A percentile compares a stretch with the other conserved stretches of the same genome.
Evolutionary conservation across 805 yeast genomes (phyloP).

Genomic region (Barnettozyma botsteinii): DNA sequence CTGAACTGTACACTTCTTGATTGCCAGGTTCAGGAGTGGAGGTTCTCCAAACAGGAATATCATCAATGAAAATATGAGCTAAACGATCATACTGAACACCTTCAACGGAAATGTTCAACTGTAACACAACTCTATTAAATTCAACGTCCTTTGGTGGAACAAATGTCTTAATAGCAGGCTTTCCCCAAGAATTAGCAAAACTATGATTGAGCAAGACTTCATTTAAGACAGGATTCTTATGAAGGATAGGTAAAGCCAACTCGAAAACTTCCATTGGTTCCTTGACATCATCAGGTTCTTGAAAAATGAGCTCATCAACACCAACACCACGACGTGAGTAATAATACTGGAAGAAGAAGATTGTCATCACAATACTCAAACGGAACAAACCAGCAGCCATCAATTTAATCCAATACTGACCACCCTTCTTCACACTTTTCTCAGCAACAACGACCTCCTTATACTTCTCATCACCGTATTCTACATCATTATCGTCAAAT

Average conservation of each 20-base stretch:
- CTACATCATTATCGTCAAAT: too few species aligned
- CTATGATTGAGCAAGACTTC: constrained; percentile 37
- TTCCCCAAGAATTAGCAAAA: constrained; percentile 59
- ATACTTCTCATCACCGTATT: too few species aligned
- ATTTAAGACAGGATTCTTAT: constrained; percentile 30
- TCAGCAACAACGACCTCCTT: too few species aligned
- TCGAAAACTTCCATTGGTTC: constrained; percentile 20
- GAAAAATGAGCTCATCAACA: neutral
- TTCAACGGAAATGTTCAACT: constrained; percentile 44
- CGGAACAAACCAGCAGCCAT: too few species aligned
- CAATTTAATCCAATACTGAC: too few species aligned
- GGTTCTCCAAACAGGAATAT: constrained; percentile 73
- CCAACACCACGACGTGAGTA: too few species aligned
- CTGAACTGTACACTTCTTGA: constrained; percentile 38
- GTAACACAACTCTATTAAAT: constrained; percentile 49
- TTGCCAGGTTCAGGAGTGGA: constrained; percentile 78
- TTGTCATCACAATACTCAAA: too few species aligned
- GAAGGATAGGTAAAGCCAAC: constrained; percentile 19
- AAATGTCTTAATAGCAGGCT: constrained; percentile 39
- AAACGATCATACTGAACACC: constrained; percentile 65
- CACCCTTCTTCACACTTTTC: too few species aligned
- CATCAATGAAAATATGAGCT: constrained; percentile 56
- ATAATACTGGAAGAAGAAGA: too few species aligned
- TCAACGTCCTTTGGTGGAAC: constrained; percentile 39
- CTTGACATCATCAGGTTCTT: neutral